Base-by-base conservation (phyloP, 352 stramenopile species). In the Pythium sp. region DNA sequence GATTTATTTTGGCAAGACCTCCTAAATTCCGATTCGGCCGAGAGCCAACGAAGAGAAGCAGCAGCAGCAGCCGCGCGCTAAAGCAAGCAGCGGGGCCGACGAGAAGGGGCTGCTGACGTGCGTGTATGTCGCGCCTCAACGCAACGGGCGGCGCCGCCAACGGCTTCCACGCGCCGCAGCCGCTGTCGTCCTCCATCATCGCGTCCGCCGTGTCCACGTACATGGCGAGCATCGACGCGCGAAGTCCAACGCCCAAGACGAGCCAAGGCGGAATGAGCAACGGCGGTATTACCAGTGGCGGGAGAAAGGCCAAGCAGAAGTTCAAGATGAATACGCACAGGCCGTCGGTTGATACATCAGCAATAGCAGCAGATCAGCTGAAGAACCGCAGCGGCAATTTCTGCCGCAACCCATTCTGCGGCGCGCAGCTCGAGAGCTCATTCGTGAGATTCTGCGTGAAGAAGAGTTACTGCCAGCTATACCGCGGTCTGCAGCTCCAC, bases 391-490 rank as follows among this genome's bases (percentile, higher is more conserved):
- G 14, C 55, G 49, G 30, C 46, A 73, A 78, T 46, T 46, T 68
- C 14, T 87, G 79, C 63, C 43, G 64, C 28, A 92, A 89, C 51
- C 84, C 78, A 26, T 90, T 90, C 68, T 92, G 84, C 51, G 62
- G 70, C n/a, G 47, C 72, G 22, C 14, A 26, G 49, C 63, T 92
- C 58, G 30, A 51, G 38, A 92, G 83, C 68, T 72, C 72, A 28
- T 73, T 75, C 41, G 68, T 72, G 8, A 63, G 57, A 32, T 92
- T 75, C 65, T 92, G 84, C 63, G 77, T 82, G 30, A 68, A 78
- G 41, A 81, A 73, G 47, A 32, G 65, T 30, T 69, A 86, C 58
- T 92, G 84, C 49, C 84, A 92, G 66, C 68, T 77, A 30, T 86
- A 83, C 24, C 80, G 83, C 14, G 78, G 77, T 0, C 46, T 91